Percentiles rank a stretch among this genome's conserved stretches.
Evolutionary conservation across 768 basidiomycete species (phyloP).

Genomic region (Boletus pseudo-olivaceus): DNA sequence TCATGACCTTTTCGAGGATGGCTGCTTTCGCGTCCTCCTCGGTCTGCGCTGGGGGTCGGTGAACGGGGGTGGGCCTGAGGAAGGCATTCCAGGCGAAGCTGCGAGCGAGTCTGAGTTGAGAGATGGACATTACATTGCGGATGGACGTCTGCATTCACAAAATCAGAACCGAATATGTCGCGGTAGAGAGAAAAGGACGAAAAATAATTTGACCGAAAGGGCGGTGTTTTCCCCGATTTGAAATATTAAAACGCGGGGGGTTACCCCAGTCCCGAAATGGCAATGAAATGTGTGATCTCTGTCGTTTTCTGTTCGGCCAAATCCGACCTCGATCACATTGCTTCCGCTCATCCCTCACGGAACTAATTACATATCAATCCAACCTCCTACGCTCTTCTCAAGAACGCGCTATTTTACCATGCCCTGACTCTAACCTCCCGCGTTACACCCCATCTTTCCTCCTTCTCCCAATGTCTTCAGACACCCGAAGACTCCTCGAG

Average conservation of each 20-base stretch:
- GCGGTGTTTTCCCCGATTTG: slow-evolving; percentile 11
- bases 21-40: slow-evolving; percentile 74
- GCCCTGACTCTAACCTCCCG: slow-evolving; percentile 38
- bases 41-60: slow-evolving; percentile 28
- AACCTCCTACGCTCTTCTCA: slow-evolving; percentile 38
- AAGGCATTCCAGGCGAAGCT: slow-evolving; percentile 30
- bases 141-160: slow-evolving; percentile 35
- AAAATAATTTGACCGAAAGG: slow-evolving; percentile 16
- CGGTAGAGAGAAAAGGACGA: slow-evolving; percentile 15
- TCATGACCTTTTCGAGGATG: slow-evolving; percentile 82
- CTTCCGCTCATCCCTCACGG: slow-evolving; percentile 38
- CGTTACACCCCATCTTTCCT: slow-evolving; percentile 16
- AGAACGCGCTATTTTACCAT: slow-evolving; percentile 50
- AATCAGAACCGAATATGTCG: background rate
- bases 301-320: slow-evolving; percentile 17
- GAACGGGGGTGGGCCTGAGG: background rate
- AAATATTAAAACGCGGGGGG: slow-evolving; percentile 17
- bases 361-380: slow-evolving; percentile 50
- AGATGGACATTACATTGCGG: slow-evolving; percentile 37
- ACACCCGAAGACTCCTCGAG: slow-evolving; percentile 71
- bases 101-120: background rate
- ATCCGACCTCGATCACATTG: slow-evolving; percentile 15
- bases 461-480: slow-evolving; percentile 48
- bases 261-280: slow-evolving; percentile 13
- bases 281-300: background rate